These are phyloP conservation scores for Dissophora ornata DNA, from an alignment of 192 early-diverging fungal species.

Conservation along the genomic window DNA sequence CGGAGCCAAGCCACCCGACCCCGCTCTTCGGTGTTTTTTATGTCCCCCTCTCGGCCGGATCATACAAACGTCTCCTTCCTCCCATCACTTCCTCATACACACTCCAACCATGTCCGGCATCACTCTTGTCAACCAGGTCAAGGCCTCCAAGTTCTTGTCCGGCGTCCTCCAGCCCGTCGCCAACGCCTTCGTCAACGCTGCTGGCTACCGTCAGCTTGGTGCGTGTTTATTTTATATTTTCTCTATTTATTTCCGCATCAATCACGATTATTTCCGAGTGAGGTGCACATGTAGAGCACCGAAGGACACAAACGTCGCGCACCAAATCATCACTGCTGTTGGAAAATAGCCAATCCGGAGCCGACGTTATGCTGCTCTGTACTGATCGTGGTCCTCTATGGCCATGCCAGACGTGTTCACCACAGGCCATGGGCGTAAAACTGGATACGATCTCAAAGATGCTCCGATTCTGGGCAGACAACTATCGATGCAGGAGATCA, in stretches of 20 bases:
- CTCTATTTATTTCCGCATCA: not conserved
- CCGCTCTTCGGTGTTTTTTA: not conserved
- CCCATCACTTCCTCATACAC: conserved; percentile 1
- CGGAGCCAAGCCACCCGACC: not conserved
- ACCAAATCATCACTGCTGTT: too few relatives aligned
- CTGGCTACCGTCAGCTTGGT: conserved; percentile 81
- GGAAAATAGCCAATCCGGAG: too few relatives aligned
- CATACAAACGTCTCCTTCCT: not conserved
- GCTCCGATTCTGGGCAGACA: too few relatives aligned
- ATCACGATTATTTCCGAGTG: conserved; percentile 1
- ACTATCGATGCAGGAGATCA: too few relatives aligned
- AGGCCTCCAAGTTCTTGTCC: conserved; percentile 65
- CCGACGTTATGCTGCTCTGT: too few relatives aligned
- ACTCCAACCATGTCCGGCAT: conserved; percentile 51
- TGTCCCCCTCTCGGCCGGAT: not conserved
- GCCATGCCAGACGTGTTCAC: too few relatives aligned
- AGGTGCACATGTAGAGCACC: too few relatives aligned
- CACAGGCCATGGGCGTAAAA: too few relatives aligned
- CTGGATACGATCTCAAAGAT: too few relatives aligned
- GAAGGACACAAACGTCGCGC: too few relatives aligned
- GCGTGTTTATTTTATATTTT: conserved; percentile 42
- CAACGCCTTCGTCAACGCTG: conserved; percentile 70
- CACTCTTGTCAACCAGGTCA: conserved; percentile 62
- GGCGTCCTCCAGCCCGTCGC: conserved; percentile 69
- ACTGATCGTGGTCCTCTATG: too few relatives aligned